Evolutionary conservation across 306 rosid species (phyloP), one percentile per base, ranked within the genome.

Genomic region (Cucumis cinereus): DNA sequence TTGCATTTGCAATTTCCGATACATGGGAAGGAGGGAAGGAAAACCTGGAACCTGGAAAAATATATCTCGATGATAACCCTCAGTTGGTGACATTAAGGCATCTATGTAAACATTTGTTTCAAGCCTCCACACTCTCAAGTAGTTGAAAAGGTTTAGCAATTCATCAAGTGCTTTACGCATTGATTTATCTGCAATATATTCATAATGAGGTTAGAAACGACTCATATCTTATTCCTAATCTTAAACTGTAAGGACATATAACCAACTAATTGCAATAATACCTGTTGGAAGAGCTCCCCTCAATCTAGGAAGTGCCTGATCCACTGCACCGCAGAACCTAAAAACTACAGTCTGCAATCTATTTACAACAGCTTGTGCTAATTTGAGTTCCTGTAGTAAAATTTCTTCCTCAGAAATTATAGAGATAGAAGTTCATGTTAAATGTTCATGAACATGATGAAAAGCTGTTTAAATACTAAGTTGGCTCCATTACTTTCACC

Each of bases 261-360:
- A 71, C 77, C 35, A 68, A 79, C 66, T 49, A 68, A 60, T 71
- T 54, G 26, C 78, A 69, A 67, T 13, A 30, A 47, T 90, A 93
- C 98, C 98, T 28, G 89, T 75, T 68, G 92, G 90, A 55, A 93
- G 82, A 30, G 96, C 98, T 83, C 98, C 98, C 84, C 98, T 86
- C 82, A 91, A 82, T 83, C 97, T 92, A 52, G 97, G 94, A 85
- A 93, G 89, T 82, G 97, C 94, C 81, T 84, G 91, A 84, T 91
- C 94, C 53, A 88, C 97, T 50, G 87, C 82, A 73, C 92, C 98
- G 84, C 94, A 91, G 79, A 93, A 93, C 81, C 98, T 88, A 80
- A 91, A 87, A 80, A 82, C 93, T 77, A 88, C 97, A 15, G 96
- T 91, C 77, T 93, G 98, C 79, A 93, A 85, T 87, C 98, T 88